Evolutionary conservation across 768 basidiomycete genomes (phyloP), one percentile per base, ranked within the genome.

Genomic region (Gloeostereum incarnatum): DNA sequence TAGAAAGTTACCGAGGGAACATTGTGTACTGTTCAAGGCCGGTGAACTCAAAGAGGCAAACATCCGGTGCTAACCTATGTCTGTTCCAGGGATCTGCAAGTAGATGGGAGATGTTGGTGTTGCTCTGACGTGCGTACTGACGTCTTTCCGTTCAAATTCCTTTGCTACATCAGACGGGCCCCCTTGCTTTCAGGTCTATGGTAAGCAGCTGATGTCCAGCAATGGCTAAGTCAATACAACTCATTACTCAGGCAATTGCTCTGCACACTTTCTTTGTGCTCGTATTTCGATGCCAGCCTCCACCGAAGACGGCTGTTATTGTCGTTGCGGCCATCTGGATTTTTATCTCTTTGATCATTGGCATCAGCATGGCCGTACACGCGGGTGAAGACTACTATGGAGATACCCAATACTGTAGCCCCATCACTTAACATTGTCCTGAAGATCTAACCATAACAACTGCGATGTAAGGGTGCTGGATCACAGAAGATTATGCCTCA

Each of bases 391-490:
- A 45, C 23, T 63, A 58, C 42, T 68, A 63, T 45, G 62, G 61
- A 5, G 49, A 58, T 30, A 60, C 65, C 3, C 51, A 53, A 22
- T 50, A 55, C 35, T 63, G 62, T 61, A 25, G n/a, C n/a, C n/a
- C n/a, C n/a, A n/a, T n/a, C n/a, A n/a, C n/a, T n/a, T n/a, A 18
- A 52, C 50, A n/a, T 19, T 33, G 5, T 23, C 30, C 5, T 10
- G 30, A 42, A 3, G 23, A 17, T 13, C 14, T 11, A 29, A 29
- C 26, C 26, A 29, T 29, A 8, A 8, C 26, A 29, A 29, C 14
- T 14, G 9, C 9, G 14, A 14, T 8, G 26, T 14, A 41, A 68
- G 65, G 67, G 67, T 69, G 67, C 42, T 69, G 67, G 68, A 69
- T 69, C 24, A 53, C 48, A 6, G 21, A 36, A 6, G 42, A 46